phyloP scores from a whole-genome alignment of 2,329 filamentous ascomycete species.

The Arthroderma uncinatum region DNA sequence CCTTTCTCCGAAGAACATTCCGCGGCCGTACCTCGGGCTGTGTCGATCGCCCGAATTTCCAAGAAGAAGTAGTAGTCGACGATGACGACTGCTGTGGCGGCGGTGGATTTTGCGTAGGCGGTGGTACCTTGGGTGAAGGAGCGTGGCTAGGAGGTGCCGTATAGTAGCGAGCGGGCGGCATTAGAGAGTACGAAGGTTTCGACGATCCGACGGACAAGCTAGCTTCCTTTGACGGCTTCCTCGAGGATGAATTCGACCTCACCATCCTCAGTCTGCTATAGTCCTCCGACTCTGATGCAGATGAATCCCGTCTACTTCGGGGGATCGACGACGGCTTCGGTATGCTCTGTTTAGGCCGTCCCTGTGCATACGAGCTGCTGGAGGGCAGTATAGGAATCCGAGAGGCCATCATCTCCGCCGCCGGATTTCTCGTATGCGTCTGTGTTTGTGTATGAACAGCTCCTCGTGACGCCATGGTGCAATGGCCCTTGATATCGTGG shows the following conservation, averaged over 20 bases:
- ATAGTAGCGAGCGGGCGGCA: not conserved
- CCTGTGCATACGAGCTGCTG: slow-evolving; percentile 14
- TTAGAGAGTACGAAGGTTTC: not conserved
- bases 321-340: slow-evolving; percentile 19
- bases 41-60: not conserved
- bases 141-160: not conserved
- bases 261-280: slow-evolving; percentile 3
- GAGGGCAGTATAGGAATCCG: slow-evolving; percentile 17
- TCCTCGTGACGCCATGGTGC: slow-evolving; percentile 30
- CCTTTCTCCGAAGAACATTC: slow-evolving; percentile 34
- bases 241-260: slow-evolving; percentile 11
- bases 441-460: slow-evolving; percentile 23
- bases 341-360: slow-evolving; percentile 21
- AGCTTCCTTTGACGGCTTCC: slow-evolving; percentile 17
- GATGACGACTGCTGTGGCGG: not conserved
- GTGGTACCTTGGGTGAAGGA: not conserved
- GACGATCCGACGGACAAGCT: not conserved
- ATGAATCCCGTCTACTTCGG: slow-evolving; percentile 21
- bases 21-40: slow-evolving; percentile 20
- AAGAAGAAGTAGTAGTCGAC: not conserved
- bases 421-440: slow-evolving; percentile 19
- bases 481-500: slow-evolving; percentile 14
- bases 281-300: slow-evolving; percentile 23
- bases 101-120: not conserved
- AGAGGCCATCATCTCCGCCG: slow-evolving; percentile 18